Conservation (phyloP, 352 stramenopile genomes). For the Globisporangium ultimum region DNA sequence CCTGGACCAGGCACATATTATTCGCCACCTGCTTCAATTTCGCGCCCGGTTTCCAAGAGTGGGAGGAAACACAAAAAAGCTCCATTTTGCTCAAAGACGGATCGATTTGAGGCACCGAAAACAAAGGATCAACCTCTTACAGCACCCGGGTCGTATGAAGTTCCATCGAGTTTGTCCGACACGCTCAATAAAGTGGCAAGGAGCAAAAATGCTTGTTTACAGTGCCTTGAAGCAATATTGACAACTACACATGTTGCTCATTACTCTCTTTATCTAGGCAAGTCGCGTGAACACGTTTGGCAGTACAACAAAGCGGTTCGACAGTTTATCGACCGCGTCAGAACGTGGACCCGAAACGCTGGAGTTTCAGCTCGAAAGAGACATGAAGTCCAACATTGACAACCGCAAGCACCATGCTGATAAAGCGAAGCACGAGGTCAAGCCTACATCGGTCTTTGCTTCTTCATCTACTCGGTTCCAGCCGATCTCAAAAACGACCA, state of each 20-base stretch:
- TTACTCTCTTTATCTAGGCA: slow-evolving; percentile 21
- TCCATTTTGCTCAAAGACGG: slow-evolving; percentile 66
- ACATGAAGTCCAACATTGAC: slow-evolving; percentile 39
- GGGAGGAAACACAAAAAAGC: slow-evolving; percentile 39
- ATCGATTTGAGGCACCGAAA: slow-evolving; percentile 49
- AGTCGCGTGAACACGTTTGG: slow-evolving; percentile 70
- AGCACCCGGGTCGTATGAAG: slow-evolving; percentile 68
- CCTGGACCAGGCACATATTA: slow-evolving; percentile 60
- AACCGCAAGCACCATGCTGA: slow-evolving; percentile 8
- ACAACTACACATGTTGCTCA: neutral
- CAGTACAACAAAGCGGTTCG: slow-evolving; percentile 74
- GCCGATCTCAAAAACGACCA: slow-evolving; percentile 21
- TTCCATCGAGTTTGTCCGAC: slow-evolving; percentile 49
- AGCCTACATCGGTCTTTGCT: slow-evolving; percentile 61
- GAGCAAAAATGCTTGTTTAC: no score
- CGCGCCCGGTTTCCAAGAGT: slow-evolving; percentile 20
- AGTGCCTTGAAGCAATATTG: neutral
- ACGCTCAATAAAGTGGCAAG: slow-evolving; percentile 70
- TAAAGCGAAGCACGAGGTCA: slow-evolving; percentile 27
- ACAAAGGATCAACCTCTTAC: slow-evolving; percentile 47
- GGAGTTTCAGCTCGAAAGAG: slow-evolving; percentile 55
- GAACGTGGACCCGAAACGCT: slow-evolving; percentile 22
- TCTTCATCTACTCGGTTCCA: slow-evolving; percentile 62
- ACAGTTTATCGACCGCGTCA: slow-evolving; percentile 30
- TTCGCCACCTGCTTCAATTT: slow-evolving; percentile 28